phyloP scores from a whole-genome alignment of 257 asterid species.

The Anisodus acutangulus region DNA sequence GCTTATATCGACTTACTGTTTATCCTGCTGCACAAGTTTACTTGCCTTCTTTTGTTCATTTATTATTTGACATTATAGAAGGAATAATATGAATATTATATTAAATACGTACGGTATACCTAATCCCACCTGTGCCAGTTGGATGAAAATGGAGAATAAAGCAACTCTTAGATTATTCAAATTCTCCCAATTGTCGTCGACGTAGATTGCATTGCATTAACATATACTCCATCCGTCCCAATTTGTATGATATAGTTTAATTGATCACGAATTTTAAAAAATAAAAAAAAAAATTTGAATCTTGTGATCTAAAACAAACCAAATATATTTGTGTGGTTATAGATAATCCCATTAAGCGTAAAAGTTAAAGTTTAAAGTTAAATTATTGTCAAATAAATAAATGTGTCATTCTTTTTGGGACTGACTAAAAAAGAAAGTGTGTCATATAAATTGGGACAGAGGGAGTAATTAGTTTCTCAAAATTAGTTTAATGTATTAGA shows the following conservation, averaged over 20 bases:
- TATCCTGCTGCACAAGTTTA: background rate
- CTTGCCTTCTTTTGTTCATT: background rate
- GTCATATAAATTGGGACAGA: no score
- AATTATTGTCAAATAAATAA: no score
- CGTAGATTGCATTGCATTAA: background rate
- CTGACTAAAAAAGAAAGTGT: no score
- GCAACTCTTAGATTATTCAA: background rate
- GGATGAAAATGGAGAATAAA: background rate
- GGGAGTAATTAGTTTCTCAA: background rate
- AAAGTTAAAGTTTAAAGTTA: no score
- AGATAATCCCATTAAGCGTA: no score
- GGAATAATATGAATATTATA: background rate
- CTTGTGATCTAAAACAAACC: no score
- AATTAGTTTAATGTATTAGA: background rate
- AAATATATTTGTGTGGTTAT: no score
- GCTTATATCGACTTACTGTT: background rate
- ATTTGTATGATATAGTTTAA: no score
- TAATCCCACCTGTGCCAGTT: background rate
- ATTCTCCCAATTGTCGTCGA: background rate
- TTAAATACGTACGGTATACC: background rate
- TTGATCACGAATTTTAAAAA: no score
- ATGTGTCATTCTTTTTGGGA: no score
- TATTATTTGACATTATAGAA: slow-evolving; percentile 17
- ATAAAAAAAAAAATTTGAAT: no score
- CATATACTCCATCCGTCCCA: background rate